phyloP scores from a whole-genome alignment of 2,329 filamentous ascomycete species.

The Pseudopithomyces chartarum region DNA sequence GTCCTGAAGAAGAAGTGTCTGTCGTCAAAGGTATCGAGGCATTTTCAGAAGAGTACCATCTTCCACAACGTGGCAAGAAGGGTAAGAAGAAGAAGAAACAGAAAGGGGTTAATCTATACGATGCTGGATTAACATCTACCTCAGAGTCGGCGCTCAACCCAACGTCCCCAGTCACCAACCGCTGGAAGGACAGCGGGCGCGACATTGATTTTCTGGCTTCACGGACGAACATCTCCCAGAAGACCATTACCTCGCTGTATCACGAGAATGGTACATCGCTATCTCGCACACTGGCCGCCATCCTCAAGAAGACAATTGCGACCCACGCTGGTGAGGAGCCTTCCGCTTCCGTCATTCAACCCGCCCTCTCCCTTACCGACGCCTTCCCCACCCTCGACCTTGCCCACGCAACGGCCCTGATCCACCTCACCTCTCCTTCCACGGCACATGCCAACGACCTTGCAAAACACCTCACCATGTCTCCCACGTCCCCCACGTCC shows the following conservation, averaged over 20 bases:
- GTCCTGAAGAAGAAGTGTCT: constrained; percentile 46
- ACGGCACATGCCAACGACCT: constrained; percentile 64
- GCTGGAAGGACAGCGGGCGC: constrained; percentile 61
- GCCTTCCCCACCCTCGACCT: constrained; percentile 60
- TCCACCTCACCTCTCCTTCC: constrained; percentile 63
- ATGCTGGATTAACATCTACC: constrained; percentile 23
- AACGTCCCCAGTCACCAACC: constrained; percentile 48
- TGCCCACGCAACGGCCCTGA: constrained; percentile 57
- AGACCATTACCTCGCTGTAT: constrained; percentile 61
- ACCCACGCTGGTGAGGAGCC: constrained; percentile 41
- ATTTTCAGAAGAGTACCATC: constrained; percentile 66
- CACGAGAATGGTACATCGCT: constrained; percentile 63
- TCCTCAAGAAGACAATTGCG: constrained; percentile 56
- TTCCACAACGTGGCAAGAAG: constrained; percentile 46
- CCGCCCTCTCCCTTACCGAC: constrained; percentile 59
- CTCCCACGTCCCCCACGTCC: constrained; percentile 30
- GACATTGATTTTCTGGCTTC: constrained; percentile 67
- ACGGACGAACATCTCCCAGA: constrained; percentile 53
- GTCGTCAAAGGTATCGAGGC: constrained; percentile 77
- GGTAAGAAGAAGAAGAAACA: constrained; percentile 50
- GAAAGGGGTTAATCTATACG: constrained; percentile 25
- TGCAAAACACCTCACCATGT: constrained; percentile 57
- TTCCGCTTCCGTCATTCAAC: constrained; percentile 52
- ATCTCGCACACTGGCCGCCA: constrained; percentile 58
- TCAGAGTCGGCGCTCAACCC: constrained; percentile 26